A percentile compares a stretch with the other conserved stretches of the same genome.
phyloP scores from a whole-genome alignment of 768 basidiomycete genomes.

The Boletus reticuloceps region DNA sequence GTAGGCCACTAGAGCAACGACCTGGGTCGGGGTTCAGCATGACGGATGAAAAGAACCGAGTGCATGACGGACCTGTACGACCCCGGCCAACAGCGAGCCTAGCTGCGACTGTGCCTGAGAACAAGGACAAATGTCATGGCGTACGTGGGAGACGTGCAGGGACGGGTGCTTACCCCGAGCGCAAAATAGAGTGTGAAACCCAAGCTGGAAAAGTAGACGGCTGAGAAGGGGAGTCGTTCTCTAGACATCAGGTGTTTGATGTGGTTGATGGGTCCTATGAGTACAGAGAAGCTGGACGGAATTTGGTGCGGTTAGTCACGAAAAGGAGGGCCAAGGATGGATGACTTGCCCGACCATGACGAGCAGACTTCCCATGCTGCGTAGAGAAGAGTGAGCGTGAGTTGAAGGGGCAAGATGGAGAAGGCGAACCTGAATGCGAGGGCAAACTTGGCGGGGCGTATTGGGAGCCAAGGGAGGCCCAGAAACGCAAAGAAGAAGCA shows the following conservation, averaged over 20 bases:
- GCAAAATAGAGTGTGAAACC: slow-evolving; percentile 90
- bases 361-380: slow-evolving; percentile 76
- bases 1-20: slow-evolving; percentile 83
- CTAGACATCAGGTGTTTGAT: slow-evolving; percentile 80
- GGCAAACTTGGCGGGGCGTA: slow-evolving; percentile 89
- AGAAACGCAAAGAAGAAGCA: slow-evolving; percentile 94
- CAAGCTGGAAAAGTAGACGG: slow-evolving; percentile 79
- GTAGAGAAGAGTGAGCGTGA: background rate
- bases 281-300: slow-evolving; percentile 65
- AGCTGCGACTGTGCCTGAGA: slow-evolving; percentile 77
- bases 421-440: slow-evolving; percentile 69
- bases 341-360: slow-evolving; percentile 89
- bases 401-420: background rate
- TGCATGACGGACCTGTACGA: slow-evolving; percentile 59
- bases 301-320: background rate
- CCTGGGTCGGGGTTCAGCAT: slow-evolving; percentile 35
- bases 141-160: background rate
- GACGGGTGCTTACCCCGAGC: slow-evolving; percentile 57
- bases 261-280: slow-evolving; percentile 90
- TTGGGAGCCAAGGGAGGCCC: slow-evolving; percentile 61
- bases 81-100: slow-evolving; percentile 79
- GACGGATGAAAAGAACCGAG: background rate
- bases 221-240: slow-evolving; percentile 82
- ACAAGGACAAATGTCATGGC: background rate
- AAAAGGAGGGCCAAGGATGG: background rate